These are phyloP conservation scores for Beauveria brongniartii DNA, from an alignment of 2,329 filamentous ascomycete genomes.

Conservation along the genomic window DNA sequence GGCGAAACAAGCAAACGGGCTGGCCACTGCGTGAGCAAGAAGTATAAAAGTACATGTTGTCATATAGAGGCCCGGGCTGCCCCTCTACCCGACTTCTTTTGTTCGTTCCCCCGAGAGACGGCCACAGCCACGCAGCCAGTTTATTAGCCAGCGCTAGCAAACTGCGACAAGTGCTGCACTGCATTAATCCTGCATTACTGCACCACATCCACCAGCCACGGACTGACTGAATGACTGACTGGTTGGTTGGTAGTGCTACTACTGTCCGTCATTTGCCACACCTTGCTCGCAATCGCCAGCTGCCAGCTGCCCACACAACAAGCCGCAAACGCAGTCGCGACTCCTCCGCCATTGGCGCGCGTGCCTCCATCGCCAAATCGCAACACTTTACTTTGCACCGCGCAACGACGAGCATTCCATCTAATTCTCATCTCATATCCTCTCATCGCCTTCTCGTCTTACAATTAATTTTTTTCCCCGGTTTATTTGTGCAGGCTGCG, in stretches of 20 bases:
- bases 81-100: slow-evolving; percentile 10
- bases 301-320: background rate
- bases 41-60: slow-evolving; percentile 16
- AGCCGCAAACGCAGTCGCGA: slow-evolving; percentile 2
- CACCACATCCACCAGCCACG: background rate
- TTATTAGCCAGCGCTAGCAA: background rate
- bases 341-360: slow-evolving; percentile 8
- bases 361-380: background rate
- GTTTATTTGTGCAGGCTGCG: background rate
- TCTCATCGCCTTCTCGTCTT: background rate
- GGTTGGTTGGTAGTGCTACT: too few species aligned
- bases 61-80: slow-evolving; percentile 14
- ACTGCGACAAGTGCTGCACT: background rate
- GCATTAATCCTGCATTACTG: background rate
- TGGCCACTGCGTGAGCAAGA: slow-evolving; percentile 8
- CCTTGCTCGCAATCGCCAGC: background rate
- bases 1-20: slow-evolving; percentile 11
- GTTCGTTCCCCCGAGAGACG: background rate
- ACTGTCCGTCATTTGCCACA: background rate
- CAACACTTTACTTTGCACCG: background rate
- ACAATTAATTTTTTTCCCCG: background rate
- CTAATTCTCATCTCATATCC: background rate
- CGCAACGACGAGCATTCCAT: background rate
- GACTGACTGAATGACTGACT: too few species aligned
- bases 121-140: background rate